These are phyloP conservation scores for Diplotaxis tenuifolia DNA, from an alignment of 345 rosid genomes.

Conservation along the genomic window DNA sequence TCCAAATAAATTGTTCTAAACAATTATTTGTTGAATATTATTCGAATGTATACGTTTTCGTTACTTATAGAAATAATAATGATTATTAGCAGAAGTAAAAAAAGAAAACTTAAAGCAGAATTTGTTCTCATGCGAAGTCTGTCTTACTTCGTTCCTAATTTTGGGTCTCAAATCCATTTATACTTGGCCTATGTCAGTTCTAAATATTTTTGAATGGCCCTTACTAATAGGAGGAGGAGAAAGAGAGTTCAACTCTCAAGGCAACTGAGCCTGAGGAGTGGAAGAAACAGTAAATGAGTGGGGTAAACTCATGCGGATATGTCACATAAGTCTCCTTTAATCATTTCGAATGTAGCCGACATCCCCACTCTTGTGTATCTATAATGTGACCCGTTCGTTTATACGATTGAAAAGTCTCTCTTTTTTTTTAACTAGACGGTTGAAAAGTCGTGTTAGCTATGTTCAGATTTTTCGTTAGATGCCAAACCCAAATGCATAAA, in stretches of 20 bases:
- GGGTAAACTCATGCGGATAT: constrained; percentile 27
- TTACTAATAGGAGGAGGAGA: neutral
- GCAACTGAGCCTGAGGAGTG: constrained; percentile 28
- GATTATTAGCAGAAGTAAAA: neutral
- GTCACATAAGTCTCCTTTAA: constrained; percentile 19
- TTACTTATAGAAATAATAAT: neutral
- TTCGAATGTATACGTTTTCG: neutral
- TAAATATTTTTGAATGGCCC: neutral
- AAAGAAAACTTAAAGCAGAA: neutral
- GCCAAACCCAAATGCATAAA: too few relatives aligned
- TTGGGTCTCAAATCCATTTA: neutral
- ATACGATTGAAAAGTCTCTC: neutral
- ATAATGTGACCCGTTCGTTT: constrained; percentile 16
- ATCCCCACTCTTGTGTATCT: constrained; percentile 23
- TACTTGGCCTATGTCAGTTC: neutral
- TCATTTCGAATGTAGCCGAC: constrained; percentile 31
- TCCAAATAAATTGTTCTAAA: constrained; percentile 9
- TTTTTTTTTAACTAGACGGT: too few relatives aligned
- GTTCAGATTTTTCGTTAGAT: neutral
- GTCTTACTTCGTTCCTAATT: neutral
- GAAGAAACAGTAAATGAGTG: constrained; percentile 29
- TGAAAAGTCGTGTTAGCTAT: neutral
- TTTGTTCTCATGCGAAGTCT: neutral
- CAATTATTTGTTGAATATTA: neutral
- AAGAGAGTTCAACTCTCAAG: neutral